A percentile compares a stretch with the other conserved stretches of the same genome.
Conservation (phyloP, 495 filamentous ascomycete species). For the Margaritispora aquatica region DNA sequence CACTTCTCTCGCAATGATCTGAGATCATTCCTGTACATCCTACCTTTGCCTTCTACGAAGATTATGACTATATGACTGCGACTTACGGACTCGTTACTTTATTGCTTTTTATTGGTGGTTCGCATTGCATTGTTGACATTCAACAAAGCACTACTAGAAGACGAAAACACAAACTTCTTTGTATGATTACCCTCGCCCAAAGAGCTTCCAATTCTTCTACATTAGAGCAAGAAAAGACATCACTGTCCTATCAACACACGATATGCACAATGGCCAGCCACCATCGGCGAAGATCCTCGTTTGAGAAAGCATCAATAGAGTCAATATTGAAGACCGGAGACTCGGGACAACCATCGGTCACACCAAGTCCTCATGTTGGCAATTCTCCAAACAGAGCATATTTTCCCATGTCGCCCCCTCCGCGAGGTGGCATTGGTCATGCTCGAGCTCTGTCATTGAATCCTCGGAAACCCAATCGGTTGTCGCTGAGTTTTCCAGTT, state of each 20-base stretch:
- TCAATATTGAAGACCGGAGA: slow-evolving; percentile 26
- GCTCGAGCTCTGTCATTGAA: slow-evolving; percentile 47
- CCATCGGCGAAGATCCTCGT: slow-evolving; percentile 18
- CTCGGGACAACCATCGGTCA: slow-evolving; percentile 14
- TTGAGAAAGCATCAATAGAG: slow-evolving; percentile 28
- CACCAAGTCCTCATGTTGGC: slow-evolving; percentile 19
- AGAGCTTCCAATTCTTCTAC: slow-evolving; percentile 5
- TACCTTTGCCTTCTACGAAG: background rate
- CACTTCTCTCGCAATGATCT: background rate
- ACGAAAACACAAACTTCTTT: slow-evolving; percentile 10
- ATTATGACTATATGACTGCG: slow-evolving; percentile 19
- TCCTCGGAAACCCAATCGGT: slow-evolving; percentile 61
- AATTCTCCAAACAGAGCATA: slow-evolving; percentile 18
- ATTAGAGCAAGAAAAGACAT: slow-evolving; percentile 10
- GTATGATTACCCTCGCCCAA: slow-evolving; percentile 12
- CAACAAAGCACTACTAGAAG: slow-evolving; percentile 5
- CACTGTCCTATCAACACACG: slow-evolving; percentile 8
- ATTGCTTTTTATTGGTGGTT: slow-evolving; percentile 10
- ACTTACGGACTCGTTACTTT: slow-evolving; percentile 12
- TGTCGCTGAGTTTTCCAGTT: slow-evolving; percentile 78
- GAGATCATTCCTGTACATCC: background rate
- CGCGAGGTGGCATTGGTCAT: slow-evolving; percentile 33
- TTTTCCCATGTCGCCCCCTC: slow-evolving; percentile 23
- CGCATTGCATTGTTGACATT: slow-evolving; percentile 19
- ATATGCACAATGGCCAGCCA: slow-evolving; percentile 22